Evolutionary conservation across 768 basidiomycete species (phyloP), one percentile per base, ranked within the genome.

Genomic region (Kondoa subrosea): DNA sequence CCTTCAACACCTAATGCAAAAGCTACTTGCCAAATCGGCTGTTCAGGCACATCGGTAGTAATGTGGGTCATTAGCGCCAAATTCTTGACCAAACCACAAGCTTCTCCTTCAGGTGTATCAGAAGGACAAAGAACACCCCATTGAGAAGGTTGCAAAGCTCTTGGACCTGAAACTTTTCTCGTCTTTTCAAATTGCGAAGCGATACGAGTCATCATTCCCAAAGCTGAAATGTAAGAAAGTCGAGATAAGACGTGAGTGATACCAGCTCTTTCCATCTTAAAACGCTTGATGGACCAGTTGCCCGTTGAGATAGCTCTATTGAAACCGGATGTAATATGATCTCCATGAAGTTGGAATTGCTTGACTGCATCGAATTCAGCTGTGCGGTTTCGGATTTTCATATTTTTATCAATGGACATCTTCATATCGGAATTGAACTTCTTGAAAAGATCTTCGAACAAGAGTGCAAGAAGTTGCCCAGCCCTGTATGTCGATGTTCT

Each of bases 171-270:
- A 69, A 99, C 95, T 77, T 99, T 99, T 68, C 95, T 81, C 26
- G 95, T 97, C 82, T 99, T 99, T 78, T 99, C 95, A 76, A 99
- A 99, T 78, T 99, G 95, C 26, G 90, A 93, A 14, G 89, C 87
- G 71, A 99, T 99, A 27, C 95, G 86, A 8, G 95, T 99, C 95
- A 99, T 99, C 95, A 97, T 99, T 17, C 95, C 95, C 17, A 99
- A 81, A 0, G 95, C 95, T 67, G 90, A 88, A 76, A 99, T 95
- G 81, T 93, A 99, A 75, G 87, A 89, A 64, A 99, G 80, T 56
- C 95, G 85, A 74, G 88, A 91, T 29, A 99, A 84, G 71, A 99
- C 95, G 76, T 99, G 95, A 0, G 95, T 99, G 59, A 99, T 91
- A 33, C 95, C 95, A 0, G 95, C 95, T 34, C 95, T 85, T 76